Percentiles rank a stretch among this genome's conserved stretches.
Conservation (phyloP, 1,284 basidiomycete genomes). For the Puccinia horiana region DNA sequence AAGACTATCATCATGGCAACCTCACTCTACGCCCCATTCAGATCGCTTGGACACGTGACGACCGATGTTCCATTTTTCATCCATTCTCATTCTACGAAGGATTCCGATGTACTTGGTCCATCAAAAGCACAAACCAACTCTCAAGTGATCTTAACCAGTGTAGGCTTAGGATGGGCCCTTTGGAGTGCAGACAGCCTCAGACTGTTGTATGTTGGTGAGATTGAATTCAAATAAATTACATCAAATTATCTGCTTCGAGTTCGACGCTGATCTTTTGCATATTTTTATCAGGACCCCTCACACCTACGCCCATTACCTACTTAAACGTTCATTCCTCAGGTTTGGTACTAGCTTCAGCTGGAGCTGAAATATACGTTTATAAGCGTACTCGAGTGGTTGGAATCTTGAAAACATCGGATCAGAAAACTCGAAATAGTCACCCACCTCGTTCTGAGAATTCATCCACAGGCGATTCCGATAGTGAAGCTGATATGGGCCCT, state of each 20-base stretch:
- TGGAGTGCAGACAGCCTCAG: conserved; percentile 95
- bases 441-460: background rate
- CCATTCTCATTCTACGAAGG: conserved; percentile 82
- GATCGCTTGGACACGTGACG: conserved; percentile 87
- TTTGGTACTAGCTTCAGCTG: conserved; percentile 43
- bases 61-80: conserved; percentile 87
- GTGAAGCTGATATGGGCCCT: conserved; percentile 1
- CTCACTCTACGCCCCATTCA: conserved; percentile 84
- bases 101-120: conserved; percentile 67
- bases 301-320: conserved; percentile 40
- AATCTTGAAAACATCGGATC: conserved; percentile 1
- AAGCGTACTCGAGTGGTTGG: conserved; percentile 31
- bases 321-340: conserved; percentile 36
- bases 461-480: background rate
- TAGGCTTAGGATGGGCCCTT: conserved; percentile 89
- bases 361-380: conserved; percentile 26
- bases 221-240: background rate
- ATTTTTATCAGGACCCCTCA: conserved; percentile 33
- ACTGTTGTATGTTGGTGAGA: conserved; percentile 85
- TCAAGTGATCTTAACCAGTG: conserved; percentile 71
- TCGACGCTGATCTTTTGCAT: background rate
- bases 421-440: background rate
- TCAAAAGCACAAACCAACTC: conserved; percentile 52
- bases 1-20: conserved; percentile 17
- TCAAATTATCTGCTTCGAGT: background rate